Evolutionary conservation across 2,329 filamentous ascomycete species (phyloP), one percentile per base, ranked within the genome.

Genomic region (Colletotrichum horii): DNA sequence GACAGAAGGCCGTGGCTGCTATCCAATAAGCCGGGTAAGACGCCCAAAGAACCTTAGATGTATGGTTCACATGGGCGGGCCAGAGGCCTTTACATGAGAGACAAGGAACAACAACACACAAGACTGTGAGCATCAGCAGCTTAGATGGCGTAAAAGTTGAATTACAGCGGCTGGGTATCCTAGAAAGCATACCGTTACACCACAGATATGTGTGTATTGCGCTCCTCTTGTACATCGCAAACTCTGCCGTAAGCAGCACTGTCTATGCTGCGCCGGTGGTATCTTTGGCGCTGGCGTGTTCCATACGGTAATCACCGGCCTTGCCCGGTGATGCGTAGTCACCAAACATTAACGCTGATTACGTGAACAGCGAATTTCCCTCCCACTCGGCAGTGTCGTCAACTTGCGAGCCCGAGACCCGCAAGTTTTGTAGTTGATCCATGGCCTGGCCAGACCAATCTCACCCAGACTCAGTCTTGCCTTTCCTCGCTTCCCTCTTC

Each of bases 1-100:
- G 90, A 95, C 78, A 90, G 89, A 80, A 89, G 96, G 81, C 96
- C 96, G 3, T 98, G 96, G 95, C 88, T 97, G 72, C 82, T 96
- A 69, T 94, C 93, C 2, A 93, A 94, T 78, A 94, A 92, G 83
- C 93, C 93, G 7, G 94, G 94, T 26, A 93, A 91, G 80, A 87
- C 93, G 79, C 92, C 92, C n/a, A 92, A 91, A 81, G 89, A 92
- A 82, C 86, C 85, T 69, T 89, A 79, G 82, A 34, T 34, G 11
- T 6, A 2, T 2, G 12, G 55, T 3, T 8, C 8, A 43, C 34
- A 22, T 28, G 36, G n/a, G 43, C 12, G n/a, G n/a, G n/a, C 43
- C n/a, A 32, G 43, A n/a, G 19, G n/a, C 43, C 43, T 52, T 22
- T 24, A 1, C 43, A 52, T 4, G 43, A 52, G 43, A 52, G 43